Conservation (phyloP, 192 early-diverging fungal genomes). For the Coemansia sp. region DNA sequence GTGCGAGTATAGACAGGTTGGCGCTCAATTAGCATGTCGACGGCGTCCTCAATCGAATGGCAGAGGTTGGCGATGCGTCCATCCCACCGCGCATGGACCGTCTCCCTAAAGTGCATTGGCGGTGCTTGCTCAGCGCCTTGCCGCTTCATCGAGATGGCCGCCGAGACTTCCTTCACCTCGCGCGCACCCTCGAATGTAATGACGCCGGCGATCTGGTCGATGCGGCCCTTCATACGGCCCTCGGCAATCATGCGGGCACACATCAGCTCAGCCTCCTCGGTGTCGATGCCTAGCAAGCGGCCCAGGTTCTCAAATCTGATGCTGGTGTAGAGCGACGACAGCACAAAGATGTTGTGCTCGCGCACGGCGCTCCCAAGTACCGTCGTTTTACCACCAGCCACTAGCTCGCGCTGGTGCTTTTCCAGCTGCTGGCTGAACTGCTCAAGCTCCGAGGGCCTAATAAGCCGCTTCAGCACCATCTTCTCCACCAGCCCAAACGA, state of each 20-base stretch:
- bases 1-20: constrained; percentile 39
- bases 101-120: constrained; percentile 46
- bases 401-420: constrained; percentile 71
- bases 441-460: constrained; percentile 72
- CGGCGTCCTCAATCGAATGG: constrained; percentile 42
- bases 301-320: constrained; percentile 88
- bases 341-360: constrained; percentile 89
- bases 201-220: constrained; percentile 87
- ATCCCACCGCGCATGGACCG: constrained; percentile 41
- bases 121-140: constrained; percentile 26
- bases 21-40: constrained; percentile 45
- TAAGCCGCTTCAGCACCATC: constrained; percentile 89
- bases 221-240: constrained; percentile 78
- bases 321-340: constrained; percentile 88
- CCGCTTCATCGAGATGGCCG: constrained; percentile 34
- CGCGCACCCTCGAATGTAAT: constrained; percentile 77
- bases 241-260: constrained; percentile 90
- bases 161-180: constrained; percentile 42
- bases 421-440: constrained; percentile 72
- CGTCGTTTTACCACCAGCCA: constrained; percentile 68
- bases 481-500: constrained; percentile 82
- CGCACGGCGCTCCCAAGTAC: constrained; percentile 90
- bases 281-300: constrained; percentile 66
- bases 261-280: constrained; percentile 80
- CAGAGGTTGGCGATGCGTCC: constrained; percentile 42